Conservation (phyloP, 2,329 filamentous ascomycete species). For the Emergomyces orientalis region DNA sequence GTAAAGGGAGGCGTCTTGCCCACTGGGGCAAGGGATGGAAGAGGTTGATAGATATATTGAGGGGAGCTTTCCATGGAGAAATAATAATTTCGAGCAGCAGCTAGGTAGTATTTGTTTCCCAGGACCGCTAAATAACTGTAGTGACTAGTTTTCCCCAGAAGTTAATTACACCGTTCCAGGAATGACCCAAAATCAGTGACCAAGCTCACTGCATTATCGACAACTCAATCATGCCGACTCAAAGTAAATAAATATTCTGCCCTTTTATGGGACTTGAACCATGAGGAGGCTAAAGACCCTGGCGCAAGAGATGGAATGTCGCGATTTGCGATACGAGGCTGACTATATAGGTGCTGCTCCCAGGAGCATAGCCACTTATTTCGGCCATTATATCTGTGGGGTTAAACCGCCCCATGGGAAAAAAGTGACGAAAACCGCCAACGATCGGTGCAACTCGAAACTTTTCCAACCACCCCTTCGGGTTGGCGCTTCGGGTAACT, state of each 20-base stretch:
- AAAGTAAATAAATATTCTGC: not conserved
- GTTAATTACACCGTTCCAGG: not conserved
- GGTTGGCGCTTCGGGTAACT: no score
- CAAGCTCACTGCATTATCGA: not conserved
- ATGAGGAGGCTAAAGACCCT: not conserved
- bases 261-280: not conserved
- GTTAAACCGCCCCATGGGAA: not conserved
- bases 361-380: not conserved
- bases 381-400: not conserved
- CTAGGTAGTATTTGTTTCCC: not conserved
- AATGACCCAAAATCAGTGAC: not conserved
- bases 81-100: not conserved
- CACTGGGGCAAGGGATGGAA: not conserved
- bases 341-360: not conserved
- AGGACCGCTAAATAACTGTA: not conserved
- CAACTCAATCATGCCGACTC: not conserved
- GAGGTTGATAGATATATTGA: slow-evolving; percentile 5
- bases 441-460: not conserved
- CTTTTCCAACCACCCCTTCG: not conserved
- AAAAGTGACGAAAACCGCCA: not conserved
- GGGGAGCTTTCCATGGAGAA: not conserved
- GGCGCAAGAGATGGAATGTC: not conserved
- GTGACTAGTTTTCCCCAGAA: no score
- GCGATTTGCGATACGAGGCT: not conserved
- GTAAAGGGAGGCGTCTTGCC: slow-evolving; percentile 6